Conservation (phyloP, 2,329 filamentous ascomycete genomes). For the Monosporascus sp. region DNA sequence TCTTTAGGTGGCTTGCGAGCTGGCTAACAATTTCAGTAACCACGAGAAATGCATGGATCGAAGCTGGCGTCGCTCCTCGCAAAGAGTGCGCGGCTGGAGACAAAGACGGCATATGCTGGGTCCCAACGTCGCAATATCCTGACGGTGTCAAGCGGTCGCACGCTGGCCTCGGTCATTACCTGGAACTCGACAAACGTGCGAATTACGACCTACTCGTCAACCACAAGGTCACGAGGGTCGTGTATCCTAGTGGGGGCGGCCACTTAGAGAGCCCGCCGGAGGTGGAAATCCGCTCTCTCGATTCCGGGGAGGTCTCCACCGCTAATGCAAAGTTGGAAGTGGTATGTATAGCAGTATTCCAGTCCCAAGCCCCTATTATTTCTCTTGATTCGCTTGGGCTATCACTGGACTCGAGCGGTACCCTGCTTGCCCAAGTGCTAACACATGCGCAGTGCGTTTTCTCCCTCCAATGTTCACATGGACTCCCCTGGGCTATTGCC, state of each 20-base stretch:
- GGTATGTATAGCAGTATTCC: not conserved
- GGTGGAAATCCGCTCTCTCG: not conserved
- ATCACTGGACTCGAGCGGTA: no score
- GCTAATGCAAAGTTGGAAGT: not conserved
- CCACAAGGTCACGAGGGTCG: conserved; percentile 22
- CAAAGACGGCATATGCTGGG: conserved; percentile 28
- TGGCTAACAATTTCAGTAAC: conserved; percentile 3
- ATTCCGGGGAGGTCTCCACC: not conserved
- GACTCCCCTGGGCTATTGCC: no score
- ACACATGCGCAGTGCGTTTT: not conserved
- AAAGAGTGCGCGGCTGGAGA: conserved; percentile 24
- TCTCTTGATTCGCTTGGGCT: no score
- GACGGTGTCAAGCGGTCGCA: conserved; percentile 23
- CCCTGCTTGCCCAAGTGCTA: not conserved
- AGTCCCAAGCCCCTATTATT: not conserved
- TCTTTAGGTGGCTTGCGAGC: not conserved
- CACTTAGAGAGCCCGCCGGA: not conserved
- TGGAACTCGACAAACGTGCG: conserved; percentile 16
- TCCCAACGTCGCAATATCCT: conserved; percentile 24
- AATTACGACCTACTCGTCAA: conserved; percentile 22
- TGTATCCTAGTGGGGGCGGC: conserved; percentile 5
- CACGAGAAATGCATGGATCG: conserved; percentile 14
- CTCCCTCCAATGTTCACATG: no score
- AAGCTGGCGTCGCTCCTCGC: conserved; percentile 18
- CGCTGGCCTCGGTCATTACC: conserved; percentile 26